Evolutionary conservation across 1,139 yeast genomes (phyloP).

Genomic region (Kodamaea derodonti): DNA sequence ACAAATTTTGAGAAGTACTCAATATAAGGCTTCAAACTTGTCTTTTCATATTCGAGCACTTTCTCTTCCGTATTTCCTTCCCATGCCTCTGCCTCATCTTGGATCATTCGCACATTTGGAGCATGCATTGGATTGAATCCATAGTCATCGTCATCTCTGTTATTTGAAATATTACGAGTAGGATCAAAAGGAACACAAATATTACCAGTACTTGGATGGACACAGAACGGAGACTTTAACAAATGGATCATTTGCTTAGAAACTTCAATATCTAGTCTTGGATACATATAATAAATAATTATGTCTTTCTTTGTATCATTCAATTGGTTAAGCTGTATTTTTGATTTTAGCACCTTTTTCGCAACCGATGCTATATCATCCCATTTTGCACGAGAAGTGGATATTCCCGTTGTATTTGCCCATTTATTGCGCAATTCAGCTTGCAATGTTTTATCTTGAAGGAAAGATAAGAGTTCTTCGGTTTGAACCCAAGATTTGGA

Average conservation of each 20-base stretch:
- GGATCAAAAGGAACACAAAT: slow-evolving; percentile 94
- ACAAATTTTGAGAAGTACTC: slow-evolving; percentile 69
- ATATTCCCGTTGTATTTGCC: slow-evolving; percentile 27
- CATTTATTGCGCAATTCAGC: slow-evolving; percentile 48
- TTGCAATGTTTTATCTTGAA: slow-evolving; percentile 59
- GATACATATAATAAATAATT: slow-evolving; percentile 77
- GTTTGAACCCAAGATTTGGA: slow-evolving; percentile 41
- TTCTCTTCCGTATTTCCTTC: slow-evolving; percentile 26
- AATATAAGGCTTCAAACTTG: slow-evolving; percentile 71
- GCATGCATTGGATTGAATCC: slow-evolving; percentile 77
- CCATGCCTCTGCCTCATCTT: slow-evolving; percentile 45
- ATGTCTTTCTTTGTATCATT: slow-evolving; percentile 82
- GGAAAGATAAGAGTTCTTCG: slow-evolving; percentile 54
- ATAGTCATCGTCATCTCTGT: slow-evolving; percentile 27
- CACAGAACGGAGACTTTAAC: slow-evolving; percentile 95
- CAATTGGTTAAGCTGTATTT: slow-evolving; percentile 37
- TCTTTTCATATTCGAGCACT: slow-evolving; percentile 52
- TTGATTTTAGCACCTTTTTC: slow-evolving; percentile 41
- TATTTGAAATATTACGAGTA: slow-evolving; percentile 29
- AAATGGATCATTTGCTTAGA: slow-evolving; percentile 87
- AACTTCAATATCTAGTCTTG: slow-evolving; percentile 90
- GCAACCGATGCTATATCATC: slow-evolving; percentile 68
- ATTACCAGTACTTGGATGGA: slow-evolving; percentile 97
- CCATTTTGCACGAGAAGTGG: slow-evolving; percentile 63
- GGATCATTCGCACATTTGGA: slow-evolving; percentile 69